Evolutionary conservation across 768 basidiomycete genomes (phyloP).

Genomic region (Tylopilus cervinicoccineus): DNA sequence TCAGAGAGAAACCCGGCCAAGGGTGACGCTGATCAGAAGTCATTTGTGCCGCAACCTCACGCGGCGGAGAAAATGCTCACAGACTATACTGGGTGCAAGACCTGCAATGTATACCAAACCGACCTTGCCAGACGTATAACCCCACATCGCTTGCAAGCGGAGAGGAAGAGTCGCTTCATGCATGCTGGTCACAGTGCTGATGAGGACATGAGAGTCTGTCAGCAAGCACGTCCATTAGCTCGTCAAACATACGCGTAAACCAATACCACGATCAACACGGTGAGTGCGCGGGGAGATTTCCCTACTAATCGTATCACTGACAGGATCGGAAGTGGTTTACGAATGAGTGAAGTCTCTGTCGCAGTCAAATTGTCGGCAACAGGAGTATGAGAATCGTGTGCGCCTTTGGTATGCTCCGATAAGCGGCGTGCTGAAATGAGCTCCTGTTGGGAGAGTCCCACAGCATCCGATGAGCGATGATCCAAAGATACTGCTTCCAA

Average conservation of each 20-base stretch:
- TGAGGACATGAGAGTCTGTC: neutral
- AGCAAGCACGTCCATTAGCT: neutral
- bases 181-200: constrained; percentile 44
- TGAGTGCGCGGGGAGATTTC: constrained; percentile 47
- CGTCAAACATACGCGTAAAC: constrained; percentile 46
- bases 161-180: constrained; percentile 58
- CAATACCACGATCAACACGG: constrained; percentile 42
- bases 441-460: neutral
- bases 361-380: neutral
- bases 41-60: neutral
- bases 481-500: constrained; percentile 5
- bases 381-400: neutral
- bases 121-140: constrained; percentile 44
- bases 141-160: constrained; percentile 48
- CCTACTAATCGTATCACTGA: constrained; percentile 40
- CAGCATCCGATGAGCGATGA: neutral
- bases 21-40: constrained; percentile 44
- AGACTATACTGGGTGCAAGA: constrained; percentile 60
- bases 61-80: constrained; percentile 38
- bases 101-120: constrained; percentile 67
- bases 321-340: constrained; percentile 34
- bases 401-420: neutral
- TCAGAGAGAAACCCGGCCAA: constrained; percentile 59
- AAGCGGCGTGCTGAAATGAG: neutral
- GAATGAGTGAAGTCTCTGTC: constrained; percentile 15